Percentiles rank a stretch among this genome's conserved stretches.
Evolutionary conservation across 441 rosid species (phyloP).

Genomic region (Erysimum pusillum): DNA sequence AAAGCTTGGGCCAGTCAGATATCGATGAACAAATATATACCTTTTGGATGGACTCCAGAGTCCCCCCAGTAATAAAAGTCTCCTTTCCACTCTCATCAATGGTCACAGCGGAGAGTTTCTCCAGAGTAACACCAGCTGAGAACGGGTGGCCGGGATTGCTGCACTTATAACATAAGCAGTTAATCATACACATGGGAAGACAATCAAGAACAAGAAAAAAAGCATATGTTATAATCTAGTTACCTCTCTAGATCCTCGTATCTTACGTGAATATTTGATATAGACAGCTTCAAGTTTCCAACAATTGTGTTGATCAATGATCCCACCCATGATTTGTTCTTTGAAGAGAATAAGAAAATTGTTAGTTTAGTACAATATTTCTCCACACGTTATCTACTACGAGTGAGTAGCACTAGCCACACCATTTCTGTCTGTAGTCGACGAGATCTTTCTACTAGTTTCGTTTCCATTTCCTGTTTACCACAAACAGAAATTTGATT

Average conservation of each 20-base stretch:
- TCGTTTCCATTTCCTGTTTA: conserved; percentile 90
- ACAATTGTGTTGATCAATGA: conserved; percentile 91
- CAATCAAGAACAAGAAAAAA: conserved; percentile 34
- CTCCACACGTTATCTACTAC: conserved; percentile 24
- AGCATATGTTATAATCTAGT: conserved; percentile 11
- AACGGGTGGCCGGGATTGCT: conserved; percentile 97
- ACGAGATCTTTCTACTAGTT: conserved; percentile 80
- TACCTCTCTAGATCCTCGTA: conserved; percentile 99
- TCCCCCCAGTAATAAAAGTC: conserved; percentile 88
- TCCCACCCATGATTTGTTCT: conserved; percentile 98
- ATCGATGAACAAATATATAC: conserved; percentile 44
- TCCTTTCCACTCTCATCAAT: conserved; percentile 92
- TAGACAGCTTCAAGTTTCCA: conserved; percentile 98
- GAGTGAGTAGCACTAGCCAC: conserved; percentile 50
- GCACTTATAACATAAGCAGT: conserved; percentile 45
- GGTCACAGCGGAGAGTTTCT: conserved; percentile 95
- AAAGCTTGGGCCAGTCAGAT: conserved; percentile 20
- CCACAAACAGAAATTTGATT: conserved; percentile 45
- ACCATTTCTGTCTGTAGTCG: conserved; percentile 88
- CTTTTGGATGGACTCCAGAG: conserved; percentile 85
- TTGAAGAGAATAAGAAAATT: conserved; percentile 50
- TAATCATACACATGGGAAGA: conserved; percentile 31
- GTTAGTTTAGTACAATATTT: conserved; percentile 41
- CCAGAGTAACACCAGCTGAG: conserved; percentile 89
- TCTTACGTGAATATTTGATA: conserved; percentile 98